Percentiles rank a stretch among this genome's conserved stretches.
These are phyloP conservation scores for Giardia muris DNA, from an alignment of 208 protist genomes.

Conservation along the genomic window DNA sequence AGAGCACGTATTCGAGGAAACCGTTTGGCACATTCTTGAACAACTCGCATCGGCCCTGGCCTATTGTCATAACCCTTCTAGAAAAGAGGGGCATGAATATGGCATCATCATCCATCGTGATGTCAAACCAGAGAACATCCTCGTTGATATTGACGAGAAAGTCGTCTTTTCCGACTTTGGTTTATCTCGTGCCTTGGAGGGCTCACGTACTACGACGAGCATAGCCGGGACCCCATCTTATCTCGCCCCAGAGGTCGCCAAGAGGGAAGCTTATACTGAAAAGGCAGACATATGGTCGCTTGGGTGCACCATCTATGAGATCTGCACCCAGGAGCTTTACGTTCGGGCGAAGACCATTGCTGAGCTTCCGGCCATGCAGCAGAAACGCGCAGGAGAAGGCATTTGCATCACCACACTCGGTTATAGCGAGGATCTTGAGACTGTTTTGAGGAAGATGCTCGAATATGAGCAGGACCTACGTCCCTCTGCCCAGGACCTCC, in stretches of 20 bases:
- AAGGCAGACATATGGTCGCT: constrained; percentile 52
- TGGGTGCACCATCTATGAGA: constrained; percentile 50
- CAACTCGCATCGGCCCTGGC: constrained; percentile 36
- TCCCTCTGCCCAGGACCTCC: neutral
- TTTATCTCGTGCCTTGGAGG: constrained; percentile 38
- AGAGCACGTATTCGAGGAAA: neutral
- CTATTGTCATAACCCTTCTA: constrained; percentile 32
- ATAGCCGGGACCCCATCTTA: constrained; percentile 48
- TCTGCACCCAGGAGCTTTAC: constrained; percentile 37
- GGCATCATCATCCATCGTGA: constrained; percentile 44
- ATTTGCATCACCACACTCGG: neutral
- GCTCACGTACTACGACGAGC: constrained; percentile 32
- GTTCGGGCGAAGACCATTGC: constrained; percentile 31
- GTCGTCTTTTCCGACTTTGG: constrained; percentile 52
- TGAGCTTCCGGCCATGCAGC: neutral
- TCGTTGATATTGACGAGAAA: constrained; percentile 30
- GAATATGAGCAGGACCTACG: neutral
- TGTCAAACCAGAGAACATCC: constrained; percentile 53
- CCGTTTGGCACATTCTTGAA: constrained; percentile 28
- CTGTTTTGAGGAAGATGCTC: neutral
- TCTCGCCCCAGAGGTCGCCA: constrained; percentile 47
- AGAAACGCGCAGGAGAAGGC: neutral
- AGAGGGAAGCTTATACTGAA: constrained; percentile 38
- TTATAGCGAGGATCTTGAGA: neutral
- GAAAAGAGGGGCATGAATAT: neutral